Conservation (phyloP, 2,329 filamentous ascomycete species). For the Alternaria sp. region DNA sequence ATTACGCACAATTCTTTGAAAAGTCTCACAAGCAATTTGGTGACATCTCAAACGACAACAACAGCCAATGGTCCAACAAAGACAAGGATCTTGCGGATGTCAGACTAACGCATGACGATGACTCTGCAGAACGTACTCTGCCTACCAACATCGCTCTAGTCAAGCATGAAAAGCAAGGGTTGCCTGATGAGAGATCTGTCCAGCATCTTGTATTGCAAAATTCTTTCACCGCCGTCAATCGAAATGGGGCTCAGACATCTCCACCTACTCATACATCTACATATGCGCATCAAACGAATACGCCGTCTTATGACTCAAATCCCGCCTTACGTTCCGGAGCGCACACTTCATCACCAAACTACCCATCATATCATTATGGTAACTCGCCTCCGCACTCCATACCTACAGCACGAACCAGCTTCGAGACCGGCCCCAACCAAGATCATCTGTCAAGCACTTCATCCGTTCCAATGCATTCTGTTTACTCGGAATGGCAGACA, state of each 20-base stretch:
- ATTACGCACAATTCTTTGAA: constrained; percentile 29
- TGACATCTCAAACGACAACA: constrained; percentile 13
- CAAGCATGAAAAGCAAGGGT: constrained; percentile 13
- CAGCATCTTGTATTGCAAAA: not conserved
- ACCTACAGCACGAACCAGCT: not conserved
- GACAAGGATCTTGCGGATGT: constrained; percentile 21
- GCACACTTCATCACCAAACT: not conserved
- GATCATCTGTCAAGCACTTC: not conserved
- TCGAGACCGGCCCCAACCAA: not conserved
- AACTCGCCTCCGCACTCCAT: not conserved
- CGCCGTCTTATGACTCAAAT: not conserved
- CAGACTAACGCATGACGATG: constrained; percentile 25
- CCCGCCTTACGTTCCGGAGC: not conserved
- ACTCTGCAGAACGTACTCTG: constrained; percentile 16
- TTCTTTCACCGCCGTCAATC: constrained; percentile 24
- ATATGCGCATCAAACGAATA: not conserved
- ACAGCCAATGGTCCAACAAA: constrained; percentile 15
- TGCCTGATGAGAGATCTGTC: not conserved
- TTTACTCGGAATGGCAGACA: not conserved
- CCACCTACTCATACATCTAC: not conserved
- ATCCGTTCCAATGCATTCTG: not conserved
- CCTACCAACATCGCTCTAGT: not conserved
- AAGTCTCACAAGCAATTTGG: constrained; percentile 33
- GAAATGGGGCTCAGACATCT: not conserved
- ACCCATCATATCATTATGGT: not conserved